Percentiles rank a stretch among this genome's conserved stretches.
Evolutionary conservation across 441 rosid species (phyloP).

Genomic region (Hura crepitans): DNA sequence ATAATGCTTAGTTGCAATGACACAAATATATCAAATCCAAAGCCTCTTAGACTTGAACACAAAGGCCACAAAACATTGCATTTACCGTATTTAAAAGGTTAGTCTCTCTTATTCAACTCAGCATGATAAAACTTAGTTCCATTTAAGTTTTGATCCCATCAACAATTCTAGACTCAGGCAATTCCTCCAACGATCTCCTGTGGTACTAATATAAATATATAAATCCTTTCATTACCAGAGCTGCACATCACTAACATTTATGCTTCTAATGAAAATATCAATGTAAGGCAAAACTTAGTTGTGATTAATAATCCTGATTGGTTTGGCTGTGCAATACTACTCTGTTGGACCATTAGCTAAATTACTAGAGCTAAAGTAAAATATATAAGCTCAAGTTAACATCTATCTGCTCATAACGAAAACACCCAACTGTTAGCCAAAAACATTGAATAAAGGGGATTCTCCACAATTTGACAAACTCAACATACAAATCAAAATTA

Average conservation of each 20-base stretch:
- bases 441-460: not conserved
- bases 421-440: not conserved
- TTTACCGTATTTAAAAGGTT: not conserved
- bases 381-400: constrained; percentile 1
- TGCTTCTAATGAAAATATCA: not conserved
- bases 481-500: not conserved
- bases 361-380: not conserved
- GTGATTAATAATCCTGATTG: not conserved
- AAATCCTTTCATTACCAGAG: not conserved
- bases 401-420: not conserved
- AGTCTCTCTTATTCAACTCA: not conserved
- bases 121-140: not conserved
- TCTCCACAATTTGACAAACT: not conserved
- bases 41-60: not conserved
- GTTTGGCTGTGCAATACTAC: not conserved
- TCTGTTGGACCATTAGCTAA: constrained; percentile 5
- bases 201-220: not conserved
- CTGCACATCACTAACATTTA: not conserved
- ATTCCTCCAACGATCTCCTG: constrained; percentile 1
- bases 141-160: not conserved
- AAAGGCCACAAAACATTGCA: not conserved
- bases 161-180: constrained; percentile 4
- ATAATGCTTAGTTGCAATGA: not conserved
- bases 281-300: not conserved
- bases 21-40: constrained; percentile 1